Percentiles rank a stretch among this genome's conserved stretches.
These are phyloP conservation scores for Casuarina glauca DNA, from an alignment of 306 rosid genomes.

Conservation along the genomic window DNA sequence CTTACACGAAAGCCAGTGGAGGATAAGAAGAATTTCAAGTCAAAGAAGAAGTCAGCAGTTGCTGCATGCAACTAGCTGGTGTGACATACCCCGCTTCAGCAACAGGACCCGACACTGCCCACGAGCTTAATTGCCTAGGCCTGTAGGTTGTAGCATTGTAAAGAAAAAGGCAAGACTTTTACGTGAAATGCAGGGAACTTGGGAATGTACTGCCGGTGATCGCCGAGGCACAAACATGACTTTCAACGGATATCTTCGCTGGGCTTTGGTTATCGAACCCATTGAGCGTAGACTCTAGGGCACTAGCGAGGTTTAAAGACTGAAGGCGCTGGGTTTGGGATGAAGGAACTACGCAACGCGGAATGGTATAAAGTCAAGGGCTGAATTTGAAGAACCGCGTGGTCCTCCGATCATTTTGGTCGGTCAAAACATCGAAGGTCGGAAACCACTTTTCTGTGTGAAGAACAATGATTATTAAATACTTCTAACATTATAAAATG, in stretches of 20 bases:
- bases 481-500: background rate
- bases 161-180: background rate
- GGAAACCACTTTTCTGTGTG: constrained; percentile 4
- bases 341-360: background rate
- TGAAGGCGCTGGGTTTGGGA: background rate
- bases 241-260: background rate
- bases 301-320: background rate
- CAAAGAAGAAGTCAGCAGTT: background rate
- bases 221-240: background rate
- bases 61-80: background rate
- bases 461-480: background rate
- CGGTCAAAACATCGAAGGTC: constrained; percentile 3
- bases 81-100: no score
- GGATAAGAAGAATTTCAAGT: background rate
- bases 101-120: no score
- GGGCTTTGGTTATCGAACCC: background rate
- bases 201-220: constrained; percentile 9
- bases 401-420: background rate
- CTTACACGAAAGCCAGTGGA: background rate
- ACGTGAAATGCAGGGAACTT: constrained; percentile 3
- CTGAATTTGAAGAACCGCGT: background rate
- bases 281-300: background rate
- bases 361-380: background rate
- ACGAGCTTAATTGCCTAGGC: background rate
- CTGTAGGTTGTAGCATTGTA: no score